Percentiles rank a stretch among this genome's conserved stretches.
Conservation (phyloP, 129 eudicot species). For the Lactuca sativa region DNA sequence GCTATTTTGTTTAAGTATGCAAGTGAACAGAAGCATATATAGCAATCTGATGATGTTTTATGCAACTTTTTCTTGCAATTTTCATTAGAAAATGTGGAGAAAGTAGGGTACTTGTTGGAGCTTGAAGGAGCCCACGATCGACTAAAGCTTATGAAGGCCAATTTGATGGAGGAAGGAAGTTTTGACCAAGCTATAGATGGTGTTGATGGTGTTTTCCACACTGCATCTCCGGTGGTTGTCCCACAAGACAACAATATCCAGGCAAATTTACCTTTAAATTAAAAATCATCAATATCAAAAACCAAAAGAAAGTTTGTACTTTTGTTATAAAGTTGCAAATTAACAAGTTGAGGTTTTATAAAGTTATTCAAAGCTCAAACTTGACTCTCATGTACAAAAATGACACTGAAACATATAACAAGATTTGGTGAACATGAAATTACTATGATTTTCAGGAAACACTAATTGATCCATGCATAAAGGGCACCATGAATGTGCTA, state of each 20-base stretch:
- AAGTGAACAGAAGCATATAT: not conserved
- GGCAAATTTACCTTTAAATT: constrained; percentile 36
- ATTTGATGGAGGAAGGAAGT: constrained; percentile 75
- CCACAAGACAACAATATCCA: constrained; percentile 58
- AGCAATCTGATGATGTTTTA: not conserved
- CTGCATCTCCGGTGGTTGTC: constrained; percentile 86
- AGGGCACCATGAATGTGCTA: constrained; percentile 76
- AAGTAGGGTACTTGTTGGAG: constrained; percentile 73
- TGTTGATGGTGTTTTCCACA: constrained; percentile 88
- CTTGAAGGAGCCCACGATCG: constrained; percentile 75
- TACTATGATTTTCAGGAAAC: constrained; percentile 53
- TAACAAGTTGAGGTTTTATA: not conserved
- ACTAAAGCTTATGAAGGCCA: constrained; percentile 71
- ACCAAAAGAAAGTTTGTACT: not conserved
- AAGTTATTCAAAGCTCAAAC: not conserved
- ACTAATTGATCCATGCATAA: constrained; percentile 82
- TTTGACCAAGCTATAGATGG: constrained; percentile 79
- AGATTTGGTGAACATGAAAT: constrained; percentile 3
- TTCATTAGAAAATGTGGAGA: constrained; percentile 56
- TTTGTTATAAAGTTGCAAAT: not conserved
- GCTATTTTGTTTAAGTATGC: too few relatives aligned
- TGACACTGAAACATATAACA: not conserved
- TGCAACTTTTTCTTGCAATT: not conserved
- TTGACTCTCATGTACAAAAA: not conserved
- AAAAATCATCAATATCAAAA: not conserved